Evolutionary conservation across 2,329 filamentous ascomycete genomes (phyloP), one percentile per base, ranked within the genome.

Genomic region (Davidsoniella neocaledoniae): DNA sequence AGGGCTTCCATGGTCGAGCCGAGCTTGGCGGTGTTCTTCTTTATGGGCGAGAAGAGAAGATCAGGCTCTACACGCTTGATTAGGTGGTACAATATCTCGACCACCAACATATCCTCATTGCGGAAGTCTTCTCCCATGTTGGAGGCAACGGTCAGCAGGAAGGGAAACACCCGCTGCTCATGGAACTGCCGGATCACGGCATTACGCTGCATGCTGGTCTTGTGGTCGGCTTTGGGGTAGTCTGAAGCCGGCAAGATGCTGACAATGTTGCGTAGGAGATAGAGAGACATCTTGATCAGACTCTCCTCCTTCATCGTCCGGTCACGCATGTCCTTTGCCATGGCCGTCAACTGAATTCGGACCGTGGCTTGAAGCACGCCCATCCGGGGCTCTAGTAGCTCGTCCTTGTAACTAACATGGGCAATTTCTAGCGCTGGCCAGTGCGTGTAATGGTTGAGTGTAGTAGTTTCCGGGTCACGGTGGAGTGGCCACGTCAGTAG

Each of bases 401-500:
- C 79, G 4, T 81, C 80, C 67, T 98, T 98, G 68, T 98, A 98
- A 54, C 75, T 76, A 4, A 94, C 74, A 61, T 96, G 91, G 0
- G 86, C 83, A 51, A 94, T 75, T 62, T 91, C 83, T 17, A 98
- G 73, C 50, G 91, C 91, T 1, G 91, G 87, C 39, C 88, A 76
- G 65, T 98, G 91, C 51, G 86, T 78, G 62, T 94, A 83, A 62
- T 96, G 86, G 61, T 98, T 96, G 58, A 87, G 70, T 3, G 87
- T 96, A 76, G 91, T 90, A 59, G 83, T 76, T 53, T 83, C 79
- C 54, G 77, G 72, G 53, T 88, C 79, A 57, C 79, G 76, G 54
- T 94, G 86, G 59, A 94, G 73, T 0, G 91, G 90, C 90, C 90
- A 96, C 16, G 91, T 98, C 59, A 98, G 67, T 4, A 88, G 87